A percentile compares a stretch with the other conserved stretches of the same genome.
These are phyloP conservation scores for Pyrus pyrifolia DNA, from an alignment of 306 rosid genomes.

Conservation along the genomic window DNA sequence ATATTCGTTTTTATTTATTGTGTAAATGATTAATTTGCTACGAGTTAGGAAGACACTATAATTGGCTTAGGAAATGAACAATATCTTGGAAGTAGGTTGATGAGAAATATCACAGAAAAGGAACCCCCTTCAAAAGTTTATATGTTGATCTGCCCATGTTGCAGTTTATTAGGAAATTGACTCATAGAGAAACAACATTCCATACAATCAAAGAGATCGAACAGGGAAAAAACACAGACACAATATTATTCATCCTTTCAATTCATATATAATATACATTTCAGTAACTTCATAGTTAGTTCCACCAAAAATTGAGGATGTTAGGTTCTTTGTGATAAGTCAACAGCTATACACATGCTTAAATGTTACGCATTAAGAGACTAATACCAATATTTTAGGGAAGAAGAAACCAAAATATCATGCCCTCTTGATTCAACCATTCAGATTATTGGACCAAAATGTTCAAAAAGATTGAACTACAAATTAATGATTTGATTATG, in stretches of 20 bases:
- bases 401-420: slow-evolving; percentile 1
- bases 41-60: background rate
- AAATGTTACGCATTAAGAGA: background rate
- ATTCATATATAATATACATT: background rate
- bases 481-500: background rate
- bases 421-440: background rate
- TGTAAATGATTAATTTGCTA: background rate
- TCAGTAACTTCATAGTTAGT: background rate
- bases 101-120: slow-evolving; percentile 28
- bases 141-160: slow-evolving; percentile 4
- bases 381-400: background rate
- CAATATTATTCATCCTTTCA: background rate
- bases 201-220: background rate
- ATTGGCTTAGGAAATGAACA: background rate
- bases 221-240: background rate
- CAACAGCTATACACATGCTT: background rate
- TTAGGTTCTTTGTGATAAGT: background rate
- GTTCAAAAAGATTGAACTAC: background rate
- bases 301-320: background rate
- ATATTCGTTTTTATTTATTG: background rate
- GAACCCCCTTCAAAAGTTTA: slow-evolving; percentile 23
- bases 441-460: background rate
- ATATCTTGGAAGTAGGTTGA: slow-evolving; percentile 18
- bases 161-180: slow-evolving; percentile 26
- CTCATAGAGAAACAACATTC: background rate